Evolutionary conservation across 352 stramenopile species (phyloP).

Genomic region (Phytophthora lateralis): DNA sequence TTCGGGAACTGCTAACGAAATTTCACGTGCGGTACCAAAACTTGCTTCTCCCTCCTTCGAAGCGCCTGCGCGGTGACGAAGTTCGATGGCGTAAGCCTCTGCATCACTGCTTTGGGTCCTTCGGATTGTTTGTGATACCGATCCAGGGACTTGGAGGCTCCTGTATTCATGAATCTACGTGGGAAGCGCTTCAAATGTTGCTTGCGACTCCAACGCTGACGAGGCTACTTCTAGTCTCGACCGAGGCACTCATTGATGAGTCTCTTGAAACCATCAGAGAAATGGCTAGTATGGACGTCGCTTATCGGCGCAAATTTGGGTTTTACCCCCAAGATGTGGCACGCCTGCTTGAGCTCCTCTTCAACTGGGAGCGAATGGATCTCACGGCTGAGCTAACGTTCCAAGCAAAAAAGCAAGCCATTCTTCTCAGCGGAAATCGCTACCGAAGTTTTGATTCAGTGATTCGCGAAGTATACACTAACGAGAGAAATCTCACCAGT

Average conservation of each 20-base stretch:
- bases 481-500: not conserved
- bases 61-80: slow-evolving; percentile 25
- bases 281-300: slow-evolving; percentile 41
- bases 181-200: slow-evolving; percentile 39
- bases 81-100: slow-evolving; percentile 32
- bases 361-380: slow-evolving; percentile 42
- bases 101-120: slow-evolving; percentile 41
- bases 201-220: slow-evolving; percentile 43
- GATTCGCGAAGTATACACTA: slow-evolving; percentile 36
- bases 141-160: slow-evolving; percentile 17
- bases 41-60: slow-evolving; percentile 56
- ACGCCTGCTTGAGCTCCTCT: slow-evolving; percentile 42
- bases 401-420: slow-evolving; percentile 24
- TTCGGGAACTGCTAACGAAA: slow-evolving; percentile 25
- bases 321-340: slow-evolving; percentile 54
- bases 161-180: slow-evolving; percentile 27
- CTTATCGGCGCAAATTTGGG: slow-evolving; percentile 41
- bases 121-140: slow-evolving; percentile 62
- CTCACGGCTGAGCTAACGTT: not conserved
- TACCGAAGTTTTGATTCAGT: slow-evolving; percentile 47
- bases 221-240: slow-evolving; percentile 42
- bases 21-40: slow-evolving; percentile 58
- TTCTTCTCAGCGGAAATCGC: slow-evolving; percentile 43
- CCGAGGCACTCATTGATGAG: slow-evolving; percentile 50
- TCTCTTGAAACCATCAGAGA: slow-evolving; percentile 51